Base-by-base conservation (phyloP, 2,329 filamentous ascomycete genomes). In the Tolypocladium amazonense region DNA sequence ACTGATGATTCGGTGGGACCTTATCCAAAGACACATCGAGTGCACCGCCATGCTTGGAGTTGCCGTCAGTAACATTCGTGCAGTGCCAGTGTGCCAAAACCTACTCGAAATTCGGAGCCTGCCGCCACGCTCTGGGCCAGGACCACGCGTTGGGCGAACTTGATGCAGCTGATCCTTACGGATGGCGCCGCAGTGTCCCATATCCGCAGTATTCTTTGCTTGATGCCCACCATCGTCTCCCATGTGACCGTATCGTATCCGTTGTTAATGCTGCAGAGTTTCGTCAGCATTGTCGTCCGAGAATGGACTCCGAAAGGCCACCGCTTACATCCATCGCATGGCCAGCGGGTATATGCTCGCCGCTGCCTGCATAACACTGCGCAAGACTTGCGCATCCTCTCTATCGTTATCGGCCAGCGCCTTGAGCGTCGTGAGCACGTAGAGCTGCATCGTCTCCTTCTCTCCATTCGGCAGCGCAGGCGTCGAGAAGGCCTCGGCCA, bases 401-500 rank as follows among this genome's bases (percentile, higher is more conserved):
- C 84, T 83, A n/a, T 84, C 81, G 65, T 86, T 83, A 66, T 89
- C 86, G 62, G 91, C 74, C 72, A 91, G 81, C 58, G 81, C 81
- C 70, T 85, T 83, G 65, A 99, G 75, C 33, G 88, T 89, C 66
- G 91, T 87, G 68, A 99, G 76, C 61, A 96, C 90, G 62, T 85
- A 82, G 61, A 90, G 79, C 65, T 88, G 86, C 76, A 94, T 80
- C 62, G 86, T 86, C 79, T 87, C 90, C 79, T 97, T 99, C 72
- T 89, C 86, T 58, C 87, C 81, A 61, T 84, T 79, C 25, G 87
- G 79, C 67, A 97, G 81, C 27, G 88, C 85, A n/a, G 95, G 94
- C 62, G 90, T 95, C 60, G 94, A 88, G 76, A 99, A 97, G 2
- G 92, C 92, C 78, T 99, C 94, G 60, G 93, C 92, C 52, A 99